Evolutionary conservation across 768 basidiomycete species (phyloP).

Genomic region (Hortiboletus flavorubellus): DNA sequence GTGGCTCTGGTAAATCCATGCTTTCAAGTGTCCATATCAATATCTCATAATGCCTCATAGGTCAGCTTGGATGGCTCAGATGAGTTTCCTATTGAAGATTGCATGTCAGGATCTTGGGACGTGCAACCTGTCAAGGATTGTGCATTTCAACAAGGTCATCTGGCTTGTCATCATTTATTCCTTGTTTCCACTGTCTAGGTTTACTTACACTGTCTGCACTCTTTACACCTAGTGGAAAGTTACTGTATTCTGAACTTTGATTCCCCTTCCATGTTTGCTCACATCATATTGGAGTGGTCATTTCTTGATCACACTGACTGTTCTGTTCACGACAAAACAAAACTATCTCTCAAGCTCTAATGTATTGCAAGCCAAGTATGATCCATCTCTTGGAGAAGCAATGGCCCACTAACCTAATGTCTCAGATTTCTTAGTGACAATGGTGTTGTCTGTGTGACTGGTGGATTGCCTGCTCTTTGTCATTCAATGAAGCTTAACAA

Average conservation of each 20-base stretch:
- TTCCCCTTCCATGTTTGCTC: conserved; percentile 86
- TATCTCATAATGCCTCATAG: conserved; percentile 22
- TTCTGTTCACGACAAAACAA: conserved; percentile 71
- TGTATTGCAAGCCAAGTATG: conserved; percentile 78
- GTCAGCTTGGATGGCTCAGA: conserved; percentile 82
- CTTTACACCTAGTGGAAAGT: conserved; percentile 62
- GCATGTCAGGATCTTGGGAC: background rate
- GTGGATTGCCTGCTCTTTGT: conserved; percentile 31
- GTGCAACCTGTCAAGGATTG: background rate
- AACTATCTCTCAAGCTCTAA: conserved; percentile 82
- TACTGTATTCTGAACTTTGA: conserved; percentile 94
- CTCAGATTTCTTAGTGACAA: conserved; percentile 73
- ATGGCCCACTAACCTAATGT: background rate
- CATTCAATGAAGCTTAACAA: conserved; percentile 4
- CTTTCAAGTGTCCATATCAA: background rate
- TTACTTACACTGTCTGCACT: conserved; percentile 3
- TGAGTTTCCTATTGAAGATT: conserved; percentile 33
- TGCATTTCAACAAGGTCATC: background rate
- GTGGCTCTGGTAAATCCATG: conserved; percentile 58
- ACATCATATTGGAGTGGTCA: conserved; percentile 67
- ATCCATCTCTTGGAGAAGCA: background rate
- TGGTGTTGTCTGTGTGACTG: conserved; percentile 85
- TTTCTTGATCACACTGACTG: conserved; percentile 79
- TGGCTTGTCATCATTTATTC: background rate
- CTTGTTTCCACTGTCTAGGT: background rate